phyloP scores from a whole-genome alignment of 371 early-diverging fungal species.

The Apophysomyces elegans region DNA sequence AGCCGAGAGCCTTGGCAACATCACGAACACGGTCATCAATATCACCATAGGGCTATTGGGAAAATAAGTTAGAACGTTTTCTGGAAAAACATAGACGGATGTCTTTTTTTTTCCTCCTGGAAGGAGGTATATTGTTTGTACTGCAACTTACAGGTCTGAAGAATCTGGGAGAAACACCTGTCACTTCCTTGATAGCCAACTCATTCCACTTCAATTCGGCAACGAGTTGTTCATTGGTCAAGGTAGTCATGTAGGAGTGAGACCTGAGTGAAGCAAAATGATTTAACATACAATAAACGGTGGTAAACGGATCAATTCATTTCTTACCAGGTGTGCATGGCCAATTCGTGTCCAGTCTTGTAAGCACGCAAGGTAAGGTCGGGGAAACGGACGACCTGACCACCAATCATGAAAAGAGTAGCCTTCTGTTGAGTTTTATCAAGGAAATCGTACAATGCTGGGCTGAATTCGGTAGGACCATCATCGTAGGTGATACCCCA shows the following conservation, averaged over 20 bases:
- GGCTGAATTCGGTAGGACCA: slow-evolving; percentile 62
- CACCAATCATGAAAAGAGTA: slow-evolving; percentile 70
- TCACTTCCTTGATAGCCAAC: slow-evolving; percentile 64
- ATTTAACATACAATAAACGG: slow-evolving; percentile 21
- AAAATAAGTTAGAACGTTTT: slow-evolving; percentile 6
- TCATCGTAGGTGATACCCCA: slow-evolving; percentile 72
- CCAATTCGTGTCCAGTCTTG: slow-evolving; percentile 54
- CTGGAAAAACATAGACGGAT: neutral
- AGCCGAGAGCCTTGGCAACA: slow-evolving; percentile 61
- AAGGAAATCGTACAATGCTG: slow-evolving; percentile 53
- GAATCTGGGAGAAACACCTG: slow-evolving; percentile 54
- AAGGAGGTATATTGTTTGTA: neutral
- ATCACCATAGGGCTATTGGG: slow-evolving; percentile 61
- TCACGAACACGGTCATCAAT: slow-evolving; percentile 71
- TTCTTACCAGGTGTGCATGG: slow-evolving; percentile 52
- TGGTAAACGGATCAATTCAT: neutral
- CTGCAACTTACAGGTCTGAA: slow-evolving; percentile 46
- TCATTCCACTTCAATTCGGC: slow-evolving; percentile 77
- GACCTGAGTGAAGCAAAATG: slow-evolving; percentile 52
- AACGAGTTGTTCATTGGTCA: slow-evolving; percentile 67
- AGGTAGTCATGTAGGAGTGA: slow-evolving; percentile 65
- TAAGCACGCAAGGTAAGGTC: slow-evolving; percentile 52
- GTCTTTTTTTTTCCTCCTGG: neutral
- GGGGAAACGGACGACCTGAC: slow-evolving; percentile 60
- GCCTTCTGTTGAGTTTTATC: slow-evolving; percentile 58